Base-by-base conservation (phyloP, 805 yeast genomes). In the Metschnikowia kunwiensis region DNA sequence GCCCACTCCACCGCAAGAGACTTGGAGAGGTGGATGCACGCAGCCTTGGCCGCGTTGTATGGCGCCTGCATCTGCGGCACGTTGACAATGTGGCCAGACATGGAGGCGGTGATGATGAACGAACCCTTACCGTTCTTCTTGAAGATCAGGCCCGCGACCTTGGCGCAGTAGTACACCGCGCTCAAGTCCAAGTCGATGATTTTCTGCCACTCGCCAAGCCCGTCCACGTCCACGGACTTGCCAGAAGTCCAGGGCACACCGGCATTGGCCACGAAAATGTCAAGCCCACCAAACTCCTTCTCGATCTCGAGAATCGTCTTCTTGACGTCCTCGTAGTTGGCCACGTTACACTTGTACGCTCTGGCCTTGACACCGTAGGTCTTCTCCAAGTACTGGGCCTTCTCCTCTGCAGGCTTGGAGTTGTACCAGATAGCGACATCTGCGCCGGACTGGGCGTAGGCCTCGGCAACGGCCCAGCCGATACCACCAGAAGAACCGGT, bases 401-500 rank as follows among this genome's bases (percentile, higher is more conserved):
- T 49, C 37, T 73, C 80, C 33, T 75, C 77, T n/a, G 84, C 75
- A 7, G 82, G 78, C 50, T 71, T 74, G 40, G 77, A 66, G 78
- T 68, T 68, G 55, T 68, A 68, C 73, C 83, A 78, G 49, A 80
- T 68, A 30, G 86, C 86, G 22, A 87, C 76, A 44, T 82, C 82
- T 7, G 94, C 95, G 34, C 95, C 95, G 4, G 91, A 91, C 63
- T 85, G 91, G 32, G 88, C 83, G 52, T 70, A 85, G 2, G 87
- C 89, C 58, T 78, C 84, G 28, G 94, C 94, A 23, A 84, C 83
- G 4, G 85, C 86, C 49, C 60, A 75, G 11, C 95, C 95, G 47
- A 86, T 86, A 22, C 95, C 95, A 30, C 82, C 71, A 12, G 89
- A 80, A 9, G 86, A 84, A 30, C 95, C 95, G n/a, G 94, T 83